Conservation (phyloP, 495 filamentous ascomycete species). For the Talaromyces liani region DNA sequence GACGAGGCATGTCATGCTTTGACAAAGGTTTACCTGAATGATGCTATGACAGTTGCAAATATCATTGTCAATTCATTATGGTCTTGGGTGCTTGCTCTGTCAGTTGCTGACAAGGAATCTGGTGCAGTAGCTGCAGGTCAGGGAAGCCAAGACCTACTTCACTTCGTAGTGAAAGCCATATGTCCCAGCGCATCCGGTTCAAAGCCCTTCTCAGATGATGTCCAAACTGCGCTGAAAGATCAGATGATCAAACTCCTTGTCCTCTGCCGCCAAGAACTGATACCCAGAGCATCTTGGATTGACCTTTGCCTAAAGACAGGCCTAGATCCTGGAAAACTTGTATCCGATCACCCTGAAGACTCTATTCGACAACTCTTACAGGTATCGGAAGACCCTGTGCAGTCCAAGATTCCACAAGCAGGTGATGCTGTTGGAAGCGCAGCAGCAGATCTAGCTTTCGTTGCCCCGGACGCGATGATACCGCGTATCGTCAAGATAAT, state of each 20-base stretch:
- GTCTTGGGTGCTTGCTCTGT: slow-evolving; percentile 65
- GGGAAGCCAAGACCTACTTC: slow-evolving; percentile 41
- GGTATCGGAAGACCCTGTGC: slow-evolving; percentile 32
- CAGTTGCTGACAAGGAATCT: slow-evolving; percentile 67
- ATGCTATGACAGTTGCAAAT: slow-evolving; percentile 46
- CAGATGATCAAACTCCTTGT: slow-evolving; percentile 71
- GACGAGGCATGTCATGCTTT: slow-evolving; percentile 52
- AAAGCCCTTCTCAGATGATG: slow-evolving; percentile 28
- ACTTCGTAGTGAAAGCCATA: slow-evolving; percentile 63
- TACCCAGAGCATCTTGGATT: slow-evolving; percentile 81
- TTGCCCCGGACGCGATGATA: slow-evolving; percentile 76
- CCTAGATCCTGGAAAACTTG: slow-evolving; percentile 75
- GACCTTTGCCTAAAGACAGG: slow-evolving; percentile 68
- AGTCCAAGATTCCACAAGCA: slow-evolving; percentile 37
- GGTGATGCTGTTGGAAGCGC: slow-evolving; percentile 67
- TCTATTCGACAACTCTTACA: slow-evolving; percentile 40
- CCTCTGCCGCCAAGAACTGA: slow-evolving; percentile 67
- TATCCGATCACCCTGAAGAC: slow-evolving; percentile 38
- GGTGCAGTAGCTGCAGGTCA: slow-evolving; percentile 62
- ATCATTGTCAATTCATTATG: slow-evolving; percentile 67
- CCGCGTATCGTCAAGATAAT: slow-evolving; percentile 69
- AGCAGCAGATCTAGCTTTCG: slow-evolving; percentile 85
- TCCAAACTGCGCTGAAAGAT: slow-evolving; percentile 29
- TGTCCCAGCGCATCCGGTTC: slow-evolving; percentile 44
- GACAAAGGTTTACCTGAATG: slow-evolving; percentile 46